Evolutionary conservation across 805 yeast species (phyloP), one percentile per base, ranked within the genome.

Genomic region (Nakazawaea pomicola): DNA sequence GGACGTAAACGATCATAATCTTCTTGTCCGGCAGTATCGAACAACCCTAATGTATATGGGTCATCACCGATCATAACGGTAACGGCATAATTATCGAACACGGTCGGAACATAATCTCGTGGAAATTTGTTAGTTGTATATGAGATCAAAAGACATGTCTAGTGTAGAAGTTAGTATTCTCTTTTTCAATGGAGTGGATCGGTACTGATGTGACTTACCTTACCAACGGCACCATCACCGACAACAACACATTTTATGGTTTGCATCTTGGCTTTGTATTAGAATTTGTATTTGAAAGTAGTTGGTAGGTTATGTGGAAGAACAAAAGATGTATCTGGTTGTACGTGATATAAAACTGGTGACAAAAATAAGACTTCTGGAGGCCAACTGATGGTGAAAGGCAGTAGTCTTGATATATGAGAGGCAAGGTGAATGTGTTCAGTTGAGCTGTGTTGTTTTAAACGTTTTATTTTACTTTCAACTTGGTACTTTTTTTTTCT

Each of bases 191-290:
- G 10, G 10, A 23, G 7, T 23, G 10, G 24, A 27, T 16, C 14
- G 17, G 4, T 3, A 46, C 16, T n/a, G n/a, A n/a, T n/a, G n/a
- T n/a, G n/a, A 57, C 69, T 40, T 45, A 68, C 73, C 59, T 89
- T 91, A 55, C 99, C 99, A 49, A 93, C 98, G 53, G 98, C 98
- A 86, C 99, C 99, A 68, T 93, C 99, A 51, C 99, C 99, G 43
- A 93, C 98, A 50, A 91, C 97, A 51, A 93, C 98, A 74, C 98
- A 93, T 68, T 91, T 91, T 63, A 85, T 74, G 45, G 81, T 71
- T 58, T 72, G 76, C 78, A 74, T 73, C n/a, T n/a, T n/a, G n/a
- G n/a, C n/a, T n/a, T n/a, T n/a, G n/a, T n/a, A n/a, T n/a, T n/a
- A n/a, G n/a, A n/a, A n/a, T n/a, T n/a, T n/a, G n/a, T n/a, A n/a